These are phyloP conservation scores for Volvox carteri DNA, from an alignment of 163 green algal species.

Conservation along the genomic window DNA sequence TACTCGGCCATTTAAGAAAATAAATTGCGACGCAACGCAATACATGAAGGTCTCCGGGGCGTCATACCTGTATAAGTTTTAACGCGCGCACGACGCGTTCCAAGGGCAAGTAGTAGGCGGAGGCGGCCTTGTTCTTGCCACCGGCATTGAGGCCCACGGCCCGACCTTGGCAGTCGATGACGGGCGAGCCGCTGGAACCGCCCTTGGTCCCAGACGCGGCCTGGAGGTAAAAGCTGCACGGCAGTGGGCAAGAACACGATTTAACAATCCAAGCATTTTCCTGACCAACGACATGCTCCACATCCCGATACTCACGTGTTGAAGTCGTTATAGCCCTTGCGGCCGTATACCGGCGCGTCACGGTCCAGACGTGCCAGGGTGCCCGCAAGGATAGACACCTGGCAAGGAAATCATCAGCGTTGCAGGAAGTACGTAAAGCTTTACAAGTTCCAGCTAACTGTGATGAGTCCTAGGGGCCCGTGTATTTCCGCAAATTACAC, in stretches of 20 bases:
- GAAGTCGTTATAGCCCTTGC: constrained; percentile 92
- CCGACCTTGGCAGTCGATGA: constrained; percentile 87
- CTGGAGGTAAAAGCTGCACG: constrained; percentile 82
- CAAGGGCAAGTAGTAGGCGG: constrained; percentile 94
- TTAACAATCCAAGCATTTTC: not conserved
- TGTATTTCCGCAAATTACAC: not conserved
- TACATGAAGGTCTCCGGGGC: not conserved
- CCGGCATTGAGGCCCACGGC: constrained; percentile 93
- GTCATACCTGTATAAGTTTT: constrained; percentile 77
- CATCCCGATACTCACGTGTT: constrained; percentile 79
- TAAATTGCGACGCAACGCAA: not conserved
- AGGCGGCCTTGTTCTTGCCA: constrained; percentile 89
- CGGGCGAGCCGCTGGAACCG: constrained; percentile 88
- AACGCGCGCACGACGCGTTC: constrained; percentile 88
- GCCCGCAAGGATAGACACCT: constrained; percentile 92
- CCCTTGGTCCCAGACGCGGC: constrained; percentile 90
- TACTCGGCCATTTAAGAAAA: constrained; percentile 8
- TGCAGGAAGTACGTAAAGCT: too few relatives aligned
- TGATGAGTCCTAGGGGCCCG: not conserved
- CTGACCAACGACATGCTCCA: not conserved
- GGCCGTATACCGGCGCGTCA: constrained; percentile 88
- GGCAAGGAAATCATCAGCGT: not conserved
- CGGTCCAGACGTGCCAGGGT: constrained; percentile 92
- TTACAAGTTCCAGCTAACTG: too few relatives aligned
- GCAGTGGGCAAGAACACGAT: not conserved